Base-by-base conservation (phyloP, 2,329 filamentous ascomycete species). In the Botrytis byssoidea region DNA sequence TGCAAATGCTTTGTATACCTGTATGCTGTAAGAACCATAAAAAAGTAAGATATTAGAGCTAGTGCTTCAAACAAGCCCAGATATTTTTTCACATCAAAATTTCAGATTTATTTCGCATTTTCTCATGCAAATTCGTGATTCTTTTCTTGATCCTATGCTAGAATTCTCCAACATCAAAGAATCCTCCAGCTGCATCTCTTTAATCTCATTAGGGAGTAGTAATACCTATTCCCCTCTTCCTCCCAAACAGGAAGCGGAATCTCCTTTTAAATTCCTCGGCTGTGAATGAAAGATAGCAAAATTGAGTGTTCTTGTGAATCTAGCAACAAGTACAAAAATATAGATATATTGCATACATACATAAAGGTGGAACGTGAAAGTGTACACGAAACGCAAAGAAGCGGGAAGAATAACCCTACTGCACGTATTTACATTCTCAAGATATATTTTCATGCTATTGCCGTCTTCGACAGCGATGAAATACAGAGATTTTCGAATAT, bases 251-350 rank as follows among this genome's bases (percentile, higher is more conserved):
- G 29, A 29, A 5, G 6, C 3, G 1, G 9, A 29, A 57, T 57
- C 0, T 1, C 8, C 8, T 16, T 14, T 8, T 6, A n/a, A 55
- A 14, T 7, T 2, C 25, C 25, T 16, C 1, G 16, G 4, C 14
- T n/a, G 1, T n/a, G 12, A 7, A 2, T n/a, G 14, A 0, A 55
- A n/a, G 12, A 29, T 29, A 57, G 12, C n/a, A 29, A n/a, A 57
- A 18, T 14, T 57, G 14, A 18, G 14, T 7, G 14, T 8, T 18
- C n/a, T 18, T 16, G 2, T 8, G 12, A 16, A 55, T 18, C 29
- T 4, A 55, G 51, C 51, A 29, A 29, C 51, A 29, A 55, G 51
- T n/a, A n/a, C 51, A n/a, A 55, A 57, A 18, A 18, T 18, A 29
- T 29, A 6, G 14, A 29, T 29, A 29, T 57, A 29, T 18, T 29